A percentile compares a stretch with the other conserved stretches of the same genome.
phyloP scores from a whole-genome alignment of 352 stramenopile species.

The Ochromonadaceae sp. region DNA sequence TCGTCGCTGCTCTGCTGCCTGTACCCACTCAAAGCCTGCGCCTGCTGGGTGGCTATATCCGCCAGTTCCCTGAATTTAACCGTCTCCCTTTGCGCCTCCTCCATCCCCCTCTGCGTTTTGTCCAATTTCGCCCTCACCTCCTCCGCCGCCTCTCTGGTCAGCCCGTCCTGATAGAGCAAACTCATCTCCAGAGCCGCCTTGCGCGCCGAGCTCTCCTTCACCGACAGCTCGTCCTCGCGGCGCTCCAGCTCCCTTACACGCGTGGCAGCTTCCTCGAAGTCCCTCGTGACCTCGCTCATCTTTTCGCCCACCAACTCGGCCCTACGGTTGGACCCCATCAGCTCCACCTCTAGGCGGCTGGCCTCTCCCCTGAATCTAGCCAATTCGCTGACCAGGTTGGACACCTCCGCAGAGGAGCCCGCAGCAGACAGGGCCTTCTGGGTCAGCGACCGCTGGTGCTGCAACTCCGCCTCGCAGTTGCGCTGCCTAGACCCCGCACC shows the following conservation, averaged over 20 bases:
- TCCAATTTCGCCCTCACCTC: slow-evolving; percentile 21
- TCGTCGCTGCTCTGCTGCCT: slow-evolving; percentile 28
- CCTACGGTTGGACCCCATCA: slow-evolving; percentile 11
- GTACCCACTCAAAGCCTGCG: slow-evolving; percentile 20
- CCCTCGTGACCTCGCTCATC: slow-evolving; percentile 18
- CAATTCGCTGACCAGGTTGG: slow-evolving; percentile 24
- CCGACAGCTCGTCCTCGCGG: slow-evolving; percentile 18
- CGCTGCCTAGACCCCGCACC: neutral
- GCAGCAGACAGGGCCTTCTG: slow-evolving; percentile 1
- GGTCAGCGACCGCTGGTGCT: slow-evolving; percentile 21
- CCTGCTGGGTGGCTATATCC: slow-evolving; percentile 38
- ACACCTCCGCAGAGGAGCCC: slow-evolving; percentile 12
- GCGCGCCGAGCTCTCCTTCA: slow-evolving; percentile 20
- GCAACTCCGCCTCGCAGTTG: neutral
- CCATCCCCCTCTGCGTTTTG: neutral
- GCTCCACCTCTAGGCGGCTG: slow-evolving; percentile 23
- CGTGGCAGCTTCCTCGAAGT: slow-evolving; percentile 8
- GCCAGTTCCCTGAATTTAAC: slow-evolving; percentile 32
- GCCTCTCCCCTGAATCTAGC: slow-evolving; percentile 29
- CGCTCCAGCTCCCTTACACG: slow-evolving; percentile 16
- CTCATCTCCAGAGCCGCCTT: slow-evolving; percentile 25
- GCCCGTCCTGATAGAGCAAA: slow-evolving; percentile 31
- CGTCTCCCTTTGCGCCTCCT: slow-evolving; percentile 18
- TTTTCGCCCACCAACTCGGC: slow-evolving; percentile 22
- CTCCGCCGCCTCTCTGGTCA: slow-evolving; percentile 26